Evolutionary conservation across 768 basidiomycete genomes (phyloP).

Genomic region (Xanthoconium stramineum): DNA sequence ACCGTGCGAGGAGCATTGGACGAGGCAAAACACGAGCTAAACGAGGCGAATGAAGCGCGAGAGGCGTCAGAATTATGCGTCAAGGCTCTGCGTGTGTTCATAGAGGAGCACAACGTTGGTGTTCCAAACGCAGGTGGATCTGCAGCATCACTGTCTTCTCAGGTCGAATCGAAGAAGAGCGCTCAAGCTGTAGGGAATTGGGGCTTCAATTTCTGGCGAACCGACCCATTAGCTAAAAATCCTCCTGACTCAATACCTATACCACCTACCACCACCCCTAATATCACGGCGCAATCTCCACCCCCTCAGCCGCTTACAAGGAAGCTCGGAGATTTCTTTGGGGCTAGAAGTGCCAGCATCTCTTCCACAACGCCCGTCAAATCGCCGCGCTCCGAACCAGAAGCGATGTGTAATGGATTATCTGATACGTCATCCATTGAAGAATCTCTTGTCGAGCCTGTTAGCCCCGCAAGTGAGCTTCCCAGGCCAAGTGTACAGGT

Average conservation of each 20-base stretch:
- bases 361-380: conserved; percentile 40
- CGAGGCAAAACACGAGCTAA: conserved; percentile 61
- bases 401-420: conserved; percentile 25
- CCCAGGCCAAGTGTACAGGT: conserved; percentile 27
- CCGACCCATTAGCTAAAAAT: conserved; percentile 32
- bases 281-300: conserved; percentile 16
- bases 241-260: conserved; percentile 27
- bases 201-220: conserved; percentile 72
- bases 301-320: conserved; percentile 49
- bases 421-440: conserved; percentile 37
- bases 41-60: conserved; percentile 76
- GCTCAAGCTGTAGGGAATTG: conserved; percentile 42
- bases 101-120: conserved; percentile 70
- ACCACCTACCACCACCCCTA: conserved; percentile 17
- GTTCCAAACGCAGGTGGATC: conserved; percentile 17
- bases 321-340: conserved; percentile 73
- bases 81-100: conserved; percentile 78
- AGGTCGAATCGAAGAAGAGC: conserved; percentile 33
- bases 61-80: conserved; percentile 87
- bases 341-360: conserved; percentile 47
- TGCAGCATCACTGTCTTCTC: conserved; percentile 17
- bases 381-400: conserved; percentile 25
- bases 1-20: conserved; percentile 58
- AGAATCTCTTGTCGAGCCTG: conserved; percentile 34
- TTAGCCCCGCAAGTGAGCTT: conserved; percentile 31